phyloP scores from a whole-genome alignment of 2,329 filamentous ascomycete genomes.

The Fonsecaea multimorphosa region DNA sequence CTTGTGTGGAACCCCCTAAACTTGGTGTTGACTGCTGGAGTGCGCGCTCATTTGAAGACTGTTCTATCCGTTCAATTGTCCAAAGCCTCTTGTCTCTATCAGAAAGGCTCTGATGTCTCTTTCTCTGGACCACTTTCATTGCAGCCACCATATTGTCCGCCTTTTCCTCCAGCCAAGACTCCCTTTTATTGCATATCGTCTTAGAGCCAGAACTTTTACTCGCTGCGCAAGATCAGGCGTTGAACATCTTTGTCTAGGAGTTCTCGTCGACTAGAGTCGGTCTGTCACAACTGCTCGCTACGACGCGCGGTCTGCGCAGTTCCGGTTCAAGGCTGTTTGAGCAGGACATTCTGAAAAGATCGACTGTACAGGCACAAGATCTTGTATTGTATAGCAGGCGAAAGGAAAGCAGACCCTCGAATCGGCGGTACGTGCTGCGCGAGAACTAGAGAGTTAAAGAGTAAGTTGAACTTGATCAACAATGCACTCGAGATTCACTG shows the following conservation, averaged over 20 bases:
- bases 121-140: not conserved
- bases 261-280: not conserved
- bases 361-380: conserved; percentile 4
- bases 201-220: not conserved
- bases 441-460: not conserved
- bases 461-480: conserved; percentile 7
- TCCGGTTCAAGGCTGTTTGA: not conserved
- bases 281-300: not conserved
- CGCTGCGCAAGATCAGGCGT: not conserved
- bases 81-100: conserved; percentile 16
- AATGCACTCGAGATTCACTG: conserved; percentile 7
- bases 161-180: not conserved
- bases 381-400: not conserved
- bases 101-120: conserved; percentile 10
- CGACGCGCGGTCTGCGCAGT: not conserved
- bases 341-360: not conserved
- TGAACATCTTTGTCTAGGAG: not conserved
- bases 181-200: not conserved
- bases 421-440: not conserved
- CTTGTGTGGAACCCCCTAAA: conserved; percentile 32
- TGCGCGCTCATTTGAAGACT: conserved; percentile 28
- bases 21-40: conserved; percentile 25
- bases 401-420: not conserved
- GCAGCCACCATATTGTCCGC: conserved; percentile 1
- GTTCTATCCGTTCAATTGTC: conserved; percentile 19